phyloP scores from a whole-genome alignment of 176 grass and related monocot species.

The Raddia guianensis region DNA sequence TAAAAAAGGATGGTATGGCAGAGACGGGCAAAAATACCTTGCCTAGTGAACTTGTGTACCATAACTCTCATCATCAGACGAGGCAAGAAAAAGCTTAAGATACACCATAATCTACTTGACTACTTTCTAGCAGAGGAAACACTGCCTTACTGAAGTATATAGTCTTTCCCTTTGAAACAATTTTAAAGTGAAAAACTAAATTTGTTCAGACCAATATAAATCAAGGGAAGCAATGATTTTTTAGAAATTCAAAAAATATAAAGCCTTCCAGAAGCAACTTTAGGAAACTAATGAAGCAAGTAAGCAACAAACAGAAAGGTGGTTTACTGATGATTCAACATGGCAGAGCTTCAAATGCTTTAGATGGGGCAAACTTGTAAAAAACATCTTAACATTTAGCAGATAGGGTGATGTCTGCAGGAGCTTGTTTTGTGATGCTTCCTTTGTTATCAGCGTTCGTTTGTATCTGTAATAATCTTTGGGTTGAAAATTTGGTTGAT shows the following conservation, averaged over 20 bases:
- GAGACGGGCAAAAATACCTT: not conserved
- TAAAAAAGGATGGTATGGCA: not conserved
- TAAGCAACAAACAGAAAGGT: too few species aligned
- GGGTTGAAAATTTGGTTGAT: too few species aligned
- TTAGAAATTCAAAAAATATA: not conserved
- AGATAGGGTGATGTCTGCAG: too few species aligned
- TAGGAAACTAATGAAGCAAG: not conserved
- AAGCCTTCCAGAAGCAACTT: constrained; percentile 32
- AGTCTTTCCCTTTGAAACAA: not conserved
- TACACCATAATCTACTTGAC: not conserved
- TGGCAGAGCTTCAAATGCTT: too few species aligned
- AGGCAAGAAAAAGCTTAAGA: not conserved
- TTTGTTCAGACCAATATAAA: constrained; percentile 1
- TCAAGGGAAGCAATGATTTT: not conserved
- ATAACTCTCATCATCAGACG: constrained; percentile 2
- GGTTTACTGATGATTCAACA: too few species aligned
- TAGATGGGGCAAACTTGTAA: too few species aligned
- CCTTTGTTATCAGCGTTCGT: too few species aligned
- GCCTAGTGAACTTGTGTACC: not conserved
- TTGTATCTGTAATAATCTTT: too few species aligned
- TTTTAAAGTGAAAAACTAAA: not conserved
- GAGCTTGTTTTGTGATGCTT: too few species aligned
- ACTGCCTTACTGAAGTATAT: not conserved
- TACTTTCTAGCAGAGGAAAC: not conserved
- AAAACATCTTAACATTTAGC: too few species aligned